These are phyloP conservation scores for Clavulina sp. DNA, from an alignment of 768 basidiomycete genomes.

Conservation along the genomic window DNA sequence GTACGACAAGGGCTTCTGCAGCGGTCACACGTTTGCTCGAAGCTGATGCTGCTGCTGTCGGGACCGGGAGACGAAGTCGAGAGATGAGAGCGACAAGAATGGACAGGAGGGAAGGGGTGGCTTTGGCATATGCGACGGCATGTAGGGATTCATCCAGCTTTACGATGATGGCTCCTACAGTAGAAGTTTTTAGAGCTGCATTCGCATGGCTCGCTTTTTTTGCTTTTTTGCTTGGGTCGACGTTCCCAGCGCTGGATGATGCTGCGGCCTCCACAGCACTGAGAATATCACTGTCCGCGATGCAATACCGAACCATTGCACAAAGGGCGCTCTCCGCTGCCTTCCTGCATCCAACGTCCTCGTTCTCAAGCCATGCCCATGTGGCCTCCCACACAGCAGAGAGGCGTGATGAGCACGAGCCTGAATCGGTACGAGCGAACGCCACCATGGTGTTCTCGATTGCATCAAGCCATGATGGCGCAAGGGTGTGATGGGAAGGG, in stretches of 20 bases:
- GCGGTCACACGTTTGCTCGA: constrained; percentile 27
- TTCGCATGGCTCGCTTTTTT: too few species aligned
- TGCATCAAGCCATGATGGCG: constrained; percentile 67
- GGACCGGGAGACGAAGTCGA: constrained; percentile 36
- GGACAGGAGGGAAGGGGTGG: constrained; percentile 64
- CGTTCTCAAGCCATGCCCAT: constrained; percentile 65
- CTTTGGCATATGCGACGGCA: constrained; percentile 50
- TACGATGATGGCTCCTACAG: constrained; percentile 42
- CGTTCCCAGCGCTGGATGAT: constrained; percentile 16
- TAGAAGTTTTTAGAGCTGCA: constrained; percentile 33
- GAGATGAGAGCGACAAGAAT: constrained; percentile 53
- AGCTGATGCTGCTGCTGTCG: constrained; percentile 20
- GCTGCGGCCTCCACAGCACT: background rate
- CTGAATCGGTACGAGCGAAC: constrained; percentile 33
- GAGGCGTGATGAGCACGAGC: constrained; percentile 36
- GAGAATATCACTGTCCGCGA: constrained; percentile 43
- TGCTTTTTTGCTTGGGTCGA: constrained; percentile 25
- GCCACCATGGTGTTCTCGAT: constrained; percentile 58
- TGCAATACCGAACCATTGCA: constrained; percentile 45
- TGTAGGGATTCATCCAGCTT: constrained; percentile 53
- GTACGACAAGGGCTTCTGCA: constrained; percentile 51
- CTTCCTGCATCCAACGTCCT: constrained; percentile 40
- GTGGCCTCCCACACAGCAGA: constrained; percentile 52
- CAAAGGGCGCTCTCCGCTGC: constrained; percentile 45
- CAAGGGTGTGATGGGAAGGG: constrained; percentile 41